Evolutionary conservation across 2,329 filamentous ascomycete species (phyloP).

Genomic region (Didymosphaeria variabile): DNA sequence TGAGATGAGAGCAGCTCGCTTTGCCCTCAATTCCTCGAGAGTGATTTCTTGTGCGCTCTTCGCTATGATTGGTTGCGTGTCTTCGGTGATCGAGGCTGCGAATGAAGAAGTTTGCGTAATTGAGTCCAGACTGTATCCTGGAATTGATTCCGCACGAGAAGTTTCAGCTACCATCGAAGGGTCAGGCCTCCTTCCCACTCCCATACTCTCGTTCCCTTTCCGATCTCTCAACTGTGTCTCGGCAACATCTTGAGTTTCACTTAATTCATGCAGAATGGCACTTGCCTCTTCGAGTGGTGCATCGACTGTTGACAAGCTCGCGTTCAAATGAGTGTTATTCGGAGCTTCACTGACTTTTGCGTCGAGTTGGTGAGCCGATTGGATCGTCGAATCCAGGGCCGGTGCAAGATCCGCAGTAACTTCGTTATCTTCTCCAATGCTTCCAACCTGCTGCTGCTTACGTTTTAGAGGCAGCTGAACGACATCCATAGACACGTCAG

Average conservation of each 20-base stretch:
- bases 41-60: conserved; percentile 57
- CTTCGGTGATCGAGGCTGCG: background rate
- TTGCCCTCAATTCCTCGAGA: conserved; percentile 56
- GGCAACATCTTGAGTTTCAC: background rate
- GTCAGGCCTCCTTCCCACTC: too few species aligned
- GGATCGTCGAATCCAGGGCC: too few species aligned
- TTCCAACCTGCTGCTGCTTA: background rate
- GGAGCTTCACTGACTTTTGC: background rate
- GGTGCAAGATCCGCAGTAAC: background rate
- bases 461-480: background rate
- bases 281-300: background rate
- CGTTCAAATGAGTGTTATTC: background rate
- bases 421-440: background rate
- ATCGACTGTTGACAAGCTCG: background rate
- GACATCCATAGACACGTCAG: background rate
- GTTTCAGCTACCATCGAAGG: background rate
- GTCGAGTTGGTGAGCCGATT: background rate
- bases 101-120: background rate
- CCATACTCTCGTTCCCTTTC: background rate
- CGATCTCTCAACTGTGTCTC: background rate
- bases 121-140: background rate
- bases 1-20: conserved; percentile 50
- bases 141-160: background rate
- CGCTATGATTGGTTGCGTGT: conserved; percentile 16
- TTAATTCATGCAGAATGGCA: background rate